Evolutionary conservation across 1,284 basidiomycete genomes (phyloP).

Genomic region (Porogramme epimiltina): DNA sequence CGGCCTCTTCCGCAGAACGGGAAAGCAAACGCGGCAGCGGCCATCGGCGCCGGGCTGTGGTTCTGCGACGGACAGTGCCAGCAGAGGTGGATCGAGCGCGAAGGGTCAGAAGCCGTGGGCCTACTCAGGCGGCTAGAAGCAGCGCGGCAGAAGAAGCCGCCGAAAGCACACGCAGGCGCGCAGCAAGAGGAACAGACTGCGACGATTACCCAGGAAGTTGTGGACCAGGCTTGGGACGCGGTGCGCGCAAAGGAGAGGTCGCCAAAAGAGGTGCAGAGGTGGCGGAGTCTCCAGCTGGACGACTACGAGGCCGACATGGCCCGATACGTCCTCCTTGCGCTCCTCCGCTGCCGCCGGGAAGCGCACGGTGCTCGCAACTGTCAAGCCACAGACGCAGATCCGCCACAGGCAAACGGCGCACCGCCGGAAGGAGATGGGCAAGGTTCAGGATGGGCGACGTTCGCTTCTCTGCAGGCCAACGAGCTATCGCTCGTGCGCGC

Average conservation of each 20-base stretch:
- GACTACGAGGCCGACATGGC: constrained; percentile 36
- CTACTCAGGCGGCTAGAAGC: constrained; percentile 34
- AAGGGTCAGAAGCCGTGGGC: constrained; percentile 33
- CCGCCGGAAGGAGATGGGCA: background rate
- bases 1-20: background rate
- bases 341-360: constrained; percentile 28
- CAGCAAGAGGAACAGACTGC: background rate
- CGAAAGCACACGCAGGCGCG: constrained; percentile 19
- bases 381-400: no score
- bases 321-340: constrained; percentile 33
- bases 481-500: constrained; percentile 27
- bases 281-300: constrained; percentile 29
- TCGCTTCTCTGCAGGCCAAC: constrained; percentile 30
- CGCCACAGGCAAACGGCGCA: background rate
- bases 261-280: constrained; percentile 26
- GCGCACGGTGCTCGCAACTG: no score
- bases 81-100: constrained; percentile 41
- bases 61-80: constrained; percentile 57
- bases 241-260: constrained; percentile 20
- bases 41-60: constrained; percentile 43
- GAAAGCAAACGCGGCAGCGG: background rate
- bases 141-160: constrained; percentile 35
- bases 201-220: constrained; percentile 17
- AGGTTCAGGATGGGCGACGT: constrained; percentile 23
- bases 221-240: constrained; percentile 27